Percentiles rank a stretch among this genome's conserved stretches.
These are phyloP conservation scores for Daldinia vernicosa DNA, from an alignment of 495 filamentous ascomycete genomes.

Conservation along the genomic window DNA sequence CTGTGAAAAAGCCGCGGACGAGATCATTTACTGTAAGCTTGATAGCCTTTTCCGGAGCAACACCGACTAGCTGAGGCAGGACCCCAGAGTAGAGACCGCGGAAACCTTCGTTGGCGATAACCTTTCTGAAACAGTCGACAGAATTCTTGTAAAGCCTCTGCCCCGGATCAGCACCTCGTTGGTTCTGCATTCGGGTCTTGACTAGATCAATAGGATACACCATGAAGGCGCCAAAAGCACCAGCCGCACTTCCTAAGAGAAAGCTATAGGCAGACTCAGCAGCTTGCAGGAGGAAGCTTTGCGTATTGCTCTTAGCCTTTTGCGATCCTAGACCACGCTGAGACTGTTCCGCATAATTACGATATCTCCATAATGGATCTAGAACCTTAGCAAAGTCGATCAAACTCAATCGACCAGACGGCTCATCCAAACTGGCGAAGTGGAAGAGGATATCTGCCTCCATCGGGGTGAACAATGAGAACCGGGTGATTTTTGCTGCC, in stretches of 20 bases:
- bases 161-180: constrained; percentile 80
- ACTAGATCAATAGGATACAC: constrained; percentile 99
- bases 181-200: constrained; percentile 99
- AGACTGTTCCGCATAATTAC: constrained; percentile 53
- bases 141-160: constrained; percentile 96
- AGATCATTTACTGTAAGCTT: constrained; percentile 98
- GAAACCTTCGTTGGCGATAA: constrained; percentile 91
- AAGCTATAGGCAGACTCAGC: constrained; percentile 91
- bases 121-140: constrained; percentile 89
- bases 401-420: constrained; percentile 82
- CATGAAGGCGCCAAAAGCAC: constrained; percentile 98
- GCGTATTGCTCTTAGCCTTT: constrained; percentile 53
- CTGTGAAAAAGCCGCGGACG: constrained; percentile 78
- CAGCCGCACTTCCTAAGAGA: constrained; percentile 83
- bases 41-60: constrained; percentile 98
- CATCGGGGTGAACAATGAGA: constrained; percentile 96
- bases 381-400: constrained; percentile 93
- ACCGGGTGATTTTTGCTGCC: constrained; percentile 86
- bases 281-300: constrained; percentile 63
- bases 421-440: constrained; percentile 91
- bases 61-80: constrained; percentile 92
- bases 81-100: constrained; percentile 92
- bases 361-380: constrained; percentile 85
- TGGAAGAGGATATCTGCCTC: constrained; percentile 99
- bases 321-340: constrained; percentile 51